Conservation (phyloP, 768 basidiomycete species). For the Podaxis sp. region DNA sequence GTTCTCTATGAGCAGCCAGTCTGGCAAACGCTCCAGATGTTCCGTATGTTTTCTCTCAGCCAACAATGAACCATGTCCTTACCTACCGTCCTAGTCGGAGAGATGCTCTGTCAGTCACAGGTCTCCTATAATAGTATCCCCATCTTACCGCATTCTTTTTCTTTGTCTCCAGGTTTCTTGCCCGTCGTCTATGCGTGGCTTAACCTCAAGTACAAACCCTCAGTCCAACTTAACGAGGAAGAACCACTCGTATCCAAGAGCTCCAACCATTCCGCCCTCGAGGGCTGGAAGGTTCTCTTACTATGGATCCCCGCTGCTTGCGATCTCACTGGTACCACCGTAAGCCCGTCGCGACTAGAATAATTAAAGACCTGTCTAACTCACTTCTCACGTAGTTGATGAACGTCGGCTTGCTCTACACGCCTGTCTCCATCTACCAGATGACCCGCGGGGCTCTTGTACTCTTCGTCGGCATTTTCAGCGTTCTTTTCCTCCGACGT, state of each 20-base stretch:
- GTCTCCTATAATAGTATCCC: slow-evolving; percentile 4
- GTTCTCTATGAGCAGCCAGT: slow-evolving; percentile 93
- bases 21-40: slow-evolving; percentile 91
- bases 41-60: slow-evolving; percentile 52
- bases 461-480: slow-evolving; percentile 89
- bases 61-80: slow-evolving; percentile 25
- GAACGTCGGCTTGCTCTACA: slow-evolving; percentile 95
- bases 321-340: slow-evolving; percentile 90
- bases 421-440: slow-evolving; percentile 96
- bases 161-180: slow-evolving; percentile 65
- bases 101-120: slow-evolving; percentile 80
- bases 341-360: slow-evolving; percentile 37
- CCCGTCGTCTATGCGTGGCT: slow-evolving; percentile 77
- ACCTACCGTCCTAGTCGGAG: slow-evolving; percentile 66
- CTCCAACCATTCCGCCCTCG: slow-evolving; percentile 39
- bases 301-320: slow-evolving; percentile 88
- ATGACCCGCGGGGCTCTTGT: slow-evolving; percentile 95
- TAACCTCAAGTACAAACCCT: slow-evolving; percentile 37
- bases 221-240: slow-evolving; percentile 57
- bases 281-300: slow-evolving; percentile 70
- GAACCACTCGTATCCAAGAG: slow-evolving; percentile 25
- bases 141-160: slow-evolving; percentile 20
- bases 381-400: slow-evolving; percentile 56
- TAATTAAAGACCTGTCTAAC: slow-evolving; percentile 24
- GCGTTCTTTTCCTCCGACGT: slow-evolving; percentile 87